Evolutionary conservation across 805 yeast genomes (phyloP).

Genomic region (Schwanniomyces occidentalis): DNA sequence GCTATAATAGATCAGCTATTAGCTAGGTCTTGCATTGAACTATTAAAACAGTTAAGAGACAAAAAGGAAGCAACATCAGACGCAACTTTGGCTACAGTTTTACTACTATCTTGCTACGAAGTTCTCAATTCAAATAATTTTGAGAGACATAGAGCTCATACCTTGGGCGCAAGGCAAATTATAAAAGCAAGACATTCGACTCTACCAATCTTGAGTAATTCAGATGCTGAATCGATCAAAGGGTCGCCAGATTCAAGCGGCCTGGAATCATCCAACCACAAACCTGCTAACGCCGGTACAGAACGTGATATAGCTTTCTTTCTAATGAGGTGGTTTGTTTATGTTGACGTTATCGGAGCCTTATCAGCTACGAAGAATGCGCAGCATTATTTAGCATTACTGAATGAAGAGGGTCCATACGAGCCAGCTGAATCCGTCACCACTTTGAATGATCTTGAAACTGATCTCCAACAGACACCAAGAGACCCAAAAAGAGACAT

Average conservation of each 20-base stretch:
- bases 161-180: constrained; percentile 67
- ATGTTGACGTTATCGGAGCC: constrained; percentile 63
- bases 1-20: constrained; percentile 53
- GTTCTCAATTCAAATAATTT: constrained; percentile 43
- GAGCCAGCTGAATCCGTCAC: constrained; percentile 23
- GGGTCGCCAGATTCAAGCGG: too few species aligned
- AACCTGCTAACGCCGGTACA: constrained; percentile 10
- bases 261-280: too few species aligned
- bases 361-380: constrained; percentile 52
- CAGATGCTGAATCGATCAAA: too few species aligned
- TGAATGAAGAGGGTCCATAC: constrained; percentile 13
- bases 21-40: constrained; percentile 56
- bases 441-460: constrained; percentile 18
- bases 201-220: too few species aligned
- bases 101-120: constrained; percentile 60
- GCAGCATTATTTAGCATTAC: constrained; percentile 27
- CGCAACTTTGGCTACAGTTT: constrained; percentile 60
- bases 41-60: constrained; percentile 51
- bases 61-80: constrained; percentile 59
- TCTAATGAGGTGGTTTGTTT: constrained; percentile 67
- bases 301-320: constrained; percentile 52
- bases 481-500: constrained; percentile 42
- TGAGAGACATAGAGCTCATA: constrained; percentile 62
- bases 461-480: constrained; percentile 1
- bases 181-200: constrained; percentile 48